These are phyloP conservation scores for Pseudogymnoascus sp. DNA, from an alignment of 2,329 filamentous ascomycete genomes.

Conservation along the genomic window DNA sequence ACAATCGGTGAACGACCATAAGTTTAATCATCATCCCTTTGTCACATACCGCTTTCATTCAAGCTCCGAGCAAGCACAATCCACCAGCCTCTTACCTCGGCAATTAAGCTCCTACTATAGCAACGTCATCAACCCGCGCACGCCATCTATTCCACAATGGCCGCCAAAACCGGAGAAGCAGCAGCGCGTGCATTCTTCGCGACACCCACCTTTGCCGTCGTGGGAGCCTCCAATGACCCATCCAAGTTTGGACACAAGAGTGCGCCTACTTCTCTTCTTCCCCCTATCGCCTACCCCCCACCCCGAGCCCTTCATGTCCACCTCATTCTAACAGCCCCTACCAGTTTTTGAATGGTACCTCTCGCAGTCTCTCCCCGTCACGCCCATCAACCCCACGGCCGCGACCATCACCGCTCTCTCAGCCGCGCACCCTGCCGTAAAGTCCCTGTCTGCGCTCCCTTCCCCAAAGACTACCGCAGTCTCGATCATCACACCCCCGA, in stretches of 20 bases:
- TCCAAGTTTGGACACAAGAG: conserved; percentile 85
- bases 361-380: conserved; percentile 64
- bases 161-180: conserved; percentile 22
- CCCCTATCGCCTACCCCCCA: background rate
- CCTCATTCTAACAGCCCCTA: too few relatives aligned
- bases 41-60: background rate
- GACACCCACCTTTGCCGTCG: conserved; percentile 74
- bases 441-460: conserved; percentile 57
- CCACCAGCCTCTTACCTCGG: background rate
- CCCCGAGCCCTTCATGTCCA: too few relatives aligned
- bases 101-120: background rate
- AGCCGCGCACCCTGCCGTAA: conserved; percentile 36
- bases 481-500: conserved; percentile 80
- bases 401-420: conserved; percentile 55
- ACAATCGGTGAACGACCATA: background rate
- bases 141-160: background rate
- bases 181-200: conserved; percentile 74
- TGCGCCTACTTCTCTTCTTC: conserved; percentile 30
- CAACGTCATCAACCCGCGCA: background rate
- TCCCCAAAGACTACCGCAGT: conserved; percentile 65
- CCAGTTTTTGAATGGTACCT: conserved; percentile 88
- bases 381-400: conserved; percentile 72
- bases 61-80: background rate
- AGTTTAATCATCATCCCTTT: background rate
- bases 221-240: conserved; percentile 78